Percentiles rank a stretch among this genome's conserved stretches.
These are phyloP conservation scores for Cystobasidiaceae sp. DNA, from an alignment of 1,284 basidiomycete species.

Conservation along the genomic window DNA sequence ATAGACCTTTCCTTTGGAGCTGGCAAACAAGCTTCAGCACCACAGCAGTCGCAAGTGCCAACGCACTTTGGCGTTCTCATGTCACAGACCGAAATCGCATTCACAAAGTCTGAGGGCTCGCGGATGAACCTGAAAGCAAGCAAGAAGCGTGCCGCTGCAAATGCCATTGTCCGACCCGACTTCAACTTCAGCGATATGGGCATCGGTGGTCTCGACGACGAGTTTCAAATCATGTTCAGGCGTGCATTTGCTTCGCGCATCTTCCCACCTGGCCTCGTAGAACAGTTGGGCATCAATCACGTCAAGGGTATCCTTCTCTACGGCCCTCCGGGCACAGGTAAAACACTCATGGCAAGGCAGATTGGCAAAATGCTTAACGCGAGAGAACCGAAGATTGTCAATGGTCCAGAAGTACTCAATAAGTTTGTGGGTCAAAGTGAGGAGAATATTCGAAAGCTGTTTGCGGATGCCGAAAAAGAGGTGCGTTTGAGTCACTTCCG, in stretches of 20 bases:
- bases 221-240: conserved; percentile 96
- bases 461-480: conserved; percentile 96
- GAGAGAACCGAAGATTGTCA: conserved; percentile 95
- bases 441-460: conserved; percentile 97
- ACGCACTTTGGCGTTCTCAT: conserved; percentile 69
- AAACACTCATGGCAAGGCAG: conserved; percentile 96
- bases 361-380: conserved; percentile 99
- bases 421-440: conserved; percentile 98
- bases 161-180: conserved; percentile 93
- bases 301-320: conserved; percentile 93
- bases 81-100: conserved; percentile 82
- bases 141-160: conserved; percentile 77
- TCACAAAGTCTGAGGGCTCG: conserved; percentile 76
- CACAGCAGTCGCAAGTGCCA: conserved; percentile 34
- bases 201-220: conserved; percentile 92
- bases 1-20: conserved; percentile 58
- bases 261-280: conserved; percentile 92
- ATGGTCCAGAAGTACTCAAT: conserved; percentile 95
- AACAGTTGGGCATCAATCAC: conserved; percentile 97
- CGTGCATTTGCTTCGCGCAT: conserved; percentile 97
- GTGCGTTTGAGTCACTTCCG: conserved; percentile 60
- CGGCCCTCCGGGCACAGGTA: conserved; percentile 96
- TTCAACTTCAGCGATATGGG: conserved; percentile 99
- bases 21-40: conserved; percentile 49
- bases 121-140: conserved; percentile 90